Evolutionary conservation across 2,329 filamentous ascomycete genomes (phyloP).

Genomic region (Byssoonygena ceratinophila): DNA sequence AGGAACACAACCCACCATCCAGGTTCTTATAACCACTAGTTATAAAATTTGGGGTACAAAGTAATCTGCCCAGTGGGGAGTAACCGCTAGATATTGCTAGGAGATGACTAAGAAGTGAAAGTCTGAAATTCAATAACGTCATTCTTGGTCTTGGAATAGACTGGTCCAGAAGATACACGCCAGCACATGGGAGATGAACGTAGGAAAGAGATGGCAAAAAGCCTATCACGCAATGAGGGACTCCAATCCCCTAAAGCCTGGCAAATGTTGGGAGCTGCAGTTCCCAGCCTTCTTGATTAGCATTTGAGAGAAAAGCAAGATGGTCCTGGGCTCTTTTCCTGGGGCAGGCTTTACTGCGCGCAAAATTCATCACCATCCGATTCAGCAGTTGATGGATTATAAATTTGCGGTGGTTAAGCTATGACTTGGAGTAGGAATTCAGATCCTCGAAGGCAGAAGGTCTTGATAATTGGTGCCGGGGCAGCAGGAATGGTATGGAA

Average conservation of each 20-base stretch:
- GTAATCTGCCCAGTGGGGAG: no score
- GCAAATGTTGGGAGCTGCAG: not conserved
- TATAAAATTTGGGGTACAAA: no score
- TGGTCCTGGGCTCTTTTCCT: not conserved
- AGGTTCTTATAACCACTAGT: no score
- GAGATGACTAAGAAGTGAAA: not conserved
- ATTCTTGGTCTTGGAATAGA: not conserved
- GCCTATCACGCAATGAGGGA: not conserved
- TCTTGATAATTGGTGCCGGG: conserved; percentile 53
- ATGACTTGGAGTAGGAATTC: not conserved
- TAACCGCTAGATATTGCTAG: no score
- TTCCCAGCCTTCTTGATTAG: not conserved
- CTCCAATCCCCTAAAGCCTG: not conserved
- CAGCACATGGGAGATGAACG: not conserved
- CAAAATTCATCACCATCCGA: not conserved
- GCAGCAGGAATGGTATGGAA: conserved; percentile 49
- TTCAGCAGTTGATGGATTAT: not conserved
- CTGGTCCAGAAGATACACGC: not conserved
- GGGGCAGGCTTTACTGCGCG: not conserved
- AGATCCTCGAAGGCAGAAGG: conserved; percentile 34
- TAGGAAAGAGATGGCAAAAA: not conserved
- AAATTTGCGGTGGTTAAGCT: not conserved
- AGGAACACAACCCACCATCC: no score
- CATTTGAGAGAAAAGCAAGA: not conserved
- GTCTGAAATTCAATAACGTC: not conserved